Percentiles rank a stretch among this genome's conserved stretches.
These are phyloP conservation scores for Lactarius trivialis DNA, from an alignment of 768 basidiomycete species.

Conservation along the genomic window DNA sequence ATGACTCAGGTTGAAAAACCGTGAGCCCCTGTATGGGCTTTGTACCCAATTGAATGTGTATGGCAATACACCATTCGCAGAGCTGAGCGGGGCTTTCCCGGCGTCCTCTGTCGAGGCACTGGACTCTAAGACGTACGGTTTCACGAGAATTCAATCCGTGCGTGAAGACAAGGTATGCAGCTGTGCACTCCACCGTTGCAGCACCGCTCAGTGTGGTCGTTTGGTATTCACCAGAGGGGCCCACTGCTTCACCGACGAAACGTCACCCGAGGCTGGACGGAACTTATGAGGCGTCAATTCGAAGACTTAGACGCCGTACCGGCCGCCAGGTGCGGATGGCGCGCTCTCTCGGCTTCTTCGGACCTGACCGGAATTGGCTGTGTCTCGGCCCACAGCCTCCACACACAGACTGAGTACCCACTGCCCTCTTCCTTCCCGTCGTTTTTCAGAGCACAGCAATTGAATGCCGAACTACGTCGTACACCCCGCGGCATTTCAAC, in stretches of 20 bases:
- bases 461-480: constrained; percentile 14
- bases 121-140: constrained; percentile 31
- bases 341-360: neutral
- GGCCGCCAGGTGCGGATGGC: constrained; percentile 34
- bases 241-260: constrained; percentile 39
- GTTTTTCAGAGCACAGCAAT: constrained; percentile 31
- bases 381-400: constrained; percentile 29
- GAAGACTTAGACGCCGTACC: constrained; percentile 36
- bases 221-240: constrained; percentile 11
- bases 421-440: constrained; percentile 54
- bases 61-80: constrained; percentile 46
- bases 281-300: constrained; percentile 33
- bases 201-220: neutral
- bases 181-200: neutral
- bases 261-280: constrained; percentile 55
- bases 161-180: constrained; percentile 2
- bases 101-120: constrained; percentile 30
- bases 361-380: neutral
- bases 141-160: constrained; percentile 33
- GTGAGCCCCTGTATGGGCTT: constrained; percentile 37
- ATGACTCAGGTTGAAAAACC: constrained; percentile 32
- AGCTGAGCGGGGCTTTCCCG: constrained; percentile 52
- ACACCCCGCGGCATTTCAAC: constrained; percentile 11
- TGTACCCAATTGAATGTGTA: constrained; percentile 47
- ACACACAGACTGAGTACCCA: constrained; percentile 48